These are phyloP conservation scores for Cetraspora pellucida DNA, from an alignment of 192 early-diverging fungal genomes.

Conservation along the genomic window DNA sequence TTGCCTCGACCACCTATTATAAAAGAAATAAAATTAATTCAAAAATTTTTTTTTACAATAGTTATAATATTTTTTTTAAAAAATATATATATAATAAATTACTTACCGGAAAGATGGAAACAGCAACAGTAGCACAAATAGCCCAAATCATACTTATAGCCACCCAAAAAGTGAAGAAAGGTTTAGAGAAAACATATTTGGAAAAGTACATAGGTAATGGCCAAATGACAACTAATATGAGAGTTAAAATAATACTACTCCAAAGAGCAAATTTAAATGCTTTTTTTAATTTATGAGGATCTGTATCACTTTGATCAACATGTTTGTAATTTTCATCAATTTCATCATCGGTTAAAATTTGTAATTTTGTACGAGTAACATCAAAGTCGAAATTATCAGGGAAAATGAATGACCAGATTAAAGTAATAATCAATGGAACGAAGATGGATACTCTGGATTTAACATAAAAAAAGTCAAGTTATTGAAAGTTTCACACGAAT, in stretches of 20 bases:
- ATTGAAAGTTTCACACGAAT: too few species aligned
- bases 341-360: conserved; percentile 31
- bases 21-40: too few species aligned
- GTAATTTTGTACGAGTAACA: conserved; percentile 20
- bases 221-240: conserved; percentile 67
- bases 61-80: too few species aligned
- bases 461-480: background rate
- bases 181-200: conserved; percentile 62
- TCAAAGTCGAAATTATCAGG: conserved; percentile 24
- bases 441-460: conserved; percentile 19
- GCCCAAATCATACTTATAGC: conserved; percentile 66
- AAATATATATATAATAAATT: too few species aligned
- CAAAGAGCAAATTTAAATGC: conserved; percentile 62
- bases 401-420: conserved; percentile 17
- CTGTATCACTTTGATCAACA: conserved; percentile 41
- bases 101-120: conserved; percentile 61
- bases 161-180: conserved; percentile 76
- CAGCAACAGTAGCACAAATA: conserved; percentile 52
- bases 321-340: conserved; percentile 39
- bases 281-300: conserved; percentile 45
- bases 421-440: conserved; percentile 43
- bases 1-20: too few species aligned
- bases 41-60: too few species aligned
- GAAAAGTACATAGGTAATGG: conserved; percentile 70
- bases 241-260: conserved; percentile 55